These are phyloP conservation scores for Mortierella sp. DNA, from an alignment of 371 early-diverging fungal species.

Conservation along the genomic window DNA sequence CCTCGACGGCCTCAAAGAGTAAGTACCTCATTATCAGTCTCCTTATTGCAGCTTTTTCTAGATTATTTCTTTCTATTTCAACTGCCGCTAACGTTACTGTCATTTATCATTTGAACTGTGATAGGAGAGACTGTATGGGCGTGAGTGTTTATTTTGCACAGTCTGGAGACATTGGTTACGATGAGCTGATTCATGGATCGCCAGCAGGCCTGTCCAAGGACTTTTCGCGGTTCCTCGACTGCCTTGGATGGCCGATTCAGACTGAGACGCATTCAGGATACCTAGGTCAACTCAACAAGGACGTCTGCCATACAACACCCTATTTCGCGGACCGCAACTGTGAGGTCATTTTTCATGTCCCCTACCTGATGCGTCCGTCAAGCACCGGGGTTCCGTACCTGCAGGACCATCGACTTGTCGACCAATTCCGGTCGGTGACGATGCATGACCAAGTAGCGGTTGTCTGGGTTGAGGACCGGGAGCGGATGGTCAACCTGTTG, in stretches of 20 bases:
- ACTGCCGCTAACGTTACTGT: background rate
- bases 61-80: background rate
- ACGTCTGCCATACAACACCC: conserved; percentile 70
- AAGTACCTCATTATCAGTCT: conserved; percentile 23
- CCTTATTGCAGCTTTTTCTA: background rate
- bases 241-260: conserved; percentile 81
- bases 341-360: conserved; percentile 82
- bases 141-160: conserved; percentile 74
- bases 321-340: conserved; percentile 80
- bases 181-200: conserved; percentile 71
- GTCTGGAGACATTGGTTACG: conserved; percentile 64
- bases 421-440: conserved; percentile 43
- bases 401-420: conserved; percentile 44
- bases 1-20: conserved; percentile 79
- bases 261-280: conserved; percentile 74
- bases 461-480: conserved; percentile 54
- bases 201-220: conserved; percentile 64
- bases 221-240: conserved; percentile 78
- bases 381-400: conserved; percentile 9
- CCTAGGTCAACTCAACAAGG: conserved; percentile 69
- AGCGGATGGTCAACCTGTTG: conserved; percentile 46
- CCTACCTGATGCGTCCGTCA: conserved; percentile 63
- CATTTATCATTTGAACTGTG: background rate
- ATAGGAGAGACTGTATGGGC: conserved; percentile 81
- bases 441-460: conserved; percentile 47